phyloP scores from a whole-genome alignment of 176 grass and related monocot species.

The Hyparrhenia diplandra region DNA sequence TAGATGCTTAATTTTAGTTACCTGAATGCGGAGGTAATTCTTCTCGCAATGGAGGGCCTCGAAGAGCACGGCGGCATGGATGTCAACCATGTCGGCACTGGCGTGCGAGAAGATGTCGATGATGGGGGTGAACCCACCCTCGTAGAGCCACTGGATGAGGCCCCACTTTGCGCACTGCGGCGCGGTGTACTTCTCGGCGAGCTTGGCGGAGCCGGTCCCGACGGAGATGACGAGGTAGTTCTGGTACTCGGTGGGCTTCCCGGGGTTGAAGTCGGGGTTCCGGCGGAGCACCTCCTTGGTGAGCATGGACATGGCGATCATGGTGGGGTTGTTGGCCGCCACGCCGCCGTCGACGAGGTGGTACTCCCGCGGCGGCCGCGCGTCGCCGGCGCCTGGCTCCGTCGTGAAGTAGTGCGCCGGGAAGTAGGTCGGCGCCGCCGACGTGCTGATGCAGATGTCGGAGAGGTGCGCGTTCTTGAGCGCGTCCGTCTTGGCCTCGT shows the following conservation, averaged over 20 bases:
- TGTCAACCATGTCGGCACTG: constrained; percentile 71
- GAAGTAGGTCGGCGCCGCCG: constrained; percentile 66
- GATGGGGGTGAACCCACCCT: constrained; percentile 34
- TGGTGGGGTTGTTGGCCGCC: constrained; percentile 63
- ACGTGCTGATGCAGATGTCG: constrained; percentile 72
- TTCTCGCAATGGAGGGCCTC: constrained; percentile 23
- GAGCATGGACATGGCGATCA: constrained; percentile 38
- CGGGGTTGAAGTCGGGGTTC: constrained; percentile 39
- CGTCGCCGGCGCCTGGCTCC: neutral
- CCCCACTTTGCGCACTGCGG: constrained; percentile 47
- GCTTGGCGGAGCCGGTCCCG: constrained; percentile 37
- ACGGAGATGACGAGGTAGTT: constrained; percentile 63
- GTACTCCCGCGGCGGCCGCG: neutral
- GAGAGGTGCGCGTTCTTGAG: constrained; percentile 57
- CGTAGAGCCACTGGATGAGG: constrained; percentile 39
- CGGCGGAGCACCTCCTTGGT: constrained; percentile 33
- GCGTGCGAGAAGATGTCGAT: constrained; percentile 65
- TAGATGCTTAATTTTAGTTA: neutral
- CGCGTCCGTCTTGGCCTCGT: constrained; percentile 29
- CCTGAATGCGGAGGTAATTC: constrained; percentile 57
- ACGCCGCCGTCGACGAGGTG: constrained; percentile 69
- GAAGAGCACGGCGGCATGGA: constrained; percentile 53
- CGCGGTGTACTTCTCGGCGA: constrained; percentile 42
- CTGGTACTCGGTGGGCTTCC: constrained; percentile 31
- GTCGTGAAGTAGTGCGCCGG: constrained; percentile 46